Evolutionary conservation across 2,329 filamentous ascomycete genomes (phyloP), one percentile per base, ranked within the genome.

Genomic region (Colletotrichum lindemuthianum): DNA sequence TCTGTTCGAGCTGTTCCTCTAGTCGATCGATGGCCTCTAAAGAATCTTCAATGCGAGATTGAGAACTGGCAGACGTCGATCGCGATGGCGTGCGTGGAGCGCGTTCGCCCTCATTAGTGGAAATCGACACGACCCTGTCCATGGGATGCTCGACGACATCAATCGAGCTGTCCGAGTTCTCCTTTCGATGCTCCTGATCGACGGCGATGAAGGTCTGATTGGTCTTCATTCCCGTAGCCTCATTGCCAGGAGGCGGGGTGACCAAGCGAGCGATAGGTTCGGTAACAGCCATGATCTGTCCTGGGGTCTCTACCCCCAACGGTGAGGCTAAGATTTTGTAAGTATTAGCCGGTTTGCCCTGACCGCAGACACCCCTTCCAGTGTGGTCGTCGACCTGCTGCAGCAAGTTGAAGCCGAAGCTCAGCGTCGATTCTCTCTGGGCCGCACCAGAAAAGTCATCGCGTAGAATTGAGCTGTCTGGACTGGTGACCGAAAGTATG

Each of bases 21-120:
- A 90, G 78, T 65, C 80, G 79, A 70, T 90, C 88, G 16, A 90
- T 77, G 67, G 86, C 86, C 71, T 88, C 87, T 8, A 90, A 76
- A 2, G 87, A 89, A 71, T 89, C 87, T 71, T 90, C 88, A 53
- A 90, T 89, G 15, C 86, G 83, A 33, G 82, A 73, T 41, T 74
- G 71, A 49, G 74, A 69, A 43, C 66, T 76, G 11, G 48, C 51
- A 8, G 63, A 66, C 11, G 63, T 56, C 11, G 66, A 59, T 24
- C 66, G 63, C 15, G 66, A 54, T 3, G 64, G 56, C 3, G 63
- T 66, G 12, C 43, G 47, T 15, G 50, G 59, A 34, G 55, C 41
- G 8, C 47, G 48, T 11, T 43, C 55, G 50, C 40, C 16, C 15
- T 45, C 61, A 12, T 66, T 57, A 9, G 61, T 61, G 6, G 65